A percentile compares a stretch with the other conserved stretches of the same genome.
These are phyloP conservation scores for Scenedesmus sp. DNA, from an alignment of 163 green algal genomes.

Conservation along the genomic window DNA sequence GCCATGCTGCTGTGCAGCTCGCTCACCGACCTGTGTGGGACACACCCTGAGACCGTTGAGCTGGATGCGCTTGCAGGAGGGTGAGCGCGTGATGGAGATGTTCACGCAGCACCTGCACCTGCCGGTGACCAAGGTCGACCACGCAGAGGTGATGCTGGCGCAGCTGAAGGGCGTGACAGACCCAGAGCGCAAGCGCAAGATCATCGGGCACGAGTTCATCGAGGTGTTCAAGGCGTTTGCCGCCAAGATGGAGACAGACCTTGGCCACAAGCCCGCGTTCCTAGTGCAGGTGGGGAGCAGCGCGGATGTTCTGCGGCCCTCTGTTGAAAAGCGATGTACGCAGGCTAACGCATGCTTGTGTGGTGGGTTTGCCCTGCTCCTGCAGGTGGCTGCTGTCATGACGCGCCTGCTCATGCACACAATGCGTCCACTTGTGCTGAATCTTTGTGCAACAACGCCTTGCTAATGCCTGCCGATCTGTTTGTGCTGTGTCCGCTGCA, in stretches of 20 bases:
- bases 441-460: too few relatives aligned
- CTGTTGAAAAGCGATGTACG: too few relatives aligned
- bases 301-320: too few relatives aligned
- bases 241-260: conserved; percentile 79
- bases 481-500: neutral
- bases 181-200: conserved; percentile 97
- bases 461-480: too few relatives aligned
- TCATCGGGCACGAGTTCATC: conserved; percentile 98
- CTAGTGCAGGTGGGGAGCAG: conserved; percentile 86
- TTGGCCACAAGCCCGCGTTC: conserved; percentile 90
- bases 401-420: neutral
- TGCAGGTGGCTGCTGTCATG: too few relatives aligned
- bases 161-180: conserved; percentile 91
- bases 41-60: neutral
- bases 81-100: conserved; percentile 95
- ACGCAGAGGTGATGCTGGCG: conserved; percentile 83
- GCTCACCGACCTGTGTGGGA: neutral
- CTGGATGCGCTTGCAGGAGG: conserved; percentile 78
- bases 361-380: too few relatives aligned
- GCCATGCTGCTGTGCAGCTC: conserved; percentile 15
- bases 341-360: too few relatives aligned
- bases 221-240: conserved; percentile 88
- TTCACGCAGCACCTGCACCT: conserved; percentile 98
- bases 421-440: too few relatives aligned
- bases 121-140: conserved; percentile 95